Evolutionary conservation across 305 asterid species (phyloP).

Genomic region (Lippia alba): DNA sequence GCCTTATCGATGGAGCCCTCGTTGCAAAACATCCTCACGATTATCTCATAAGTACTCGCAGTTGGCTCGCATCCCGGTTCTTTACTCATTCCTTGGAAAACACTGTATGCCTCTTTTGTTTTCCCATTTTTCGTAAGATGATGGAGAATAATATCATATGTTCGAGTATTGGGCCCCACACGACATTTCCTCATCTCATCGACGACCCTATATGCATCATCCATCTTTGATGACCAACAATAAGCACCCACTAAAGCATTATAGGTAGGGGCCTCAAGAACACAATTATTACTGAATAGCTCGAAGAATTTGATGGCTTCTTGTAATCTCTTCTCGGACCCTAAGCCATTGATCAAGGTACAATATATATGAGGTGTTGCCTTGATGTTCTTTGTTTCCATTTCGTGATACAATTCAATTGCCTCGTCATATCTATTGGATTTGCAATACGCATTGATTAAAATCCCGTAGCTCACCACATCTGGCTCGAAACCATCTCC

Average conservation of each 20-base stretch:
- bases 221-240: conserved; percentile 65
- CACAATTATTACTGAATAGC: conserved; percentile 47
- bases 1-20: conserved; percentile 69
- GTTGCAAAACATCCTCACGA: conserved; percentile 82
- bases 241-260: conserved; percentile 87
- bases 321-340: conserved; percentile 62
- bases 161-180: conserved; percentile 75
- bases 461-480: conserved; percentile 76
- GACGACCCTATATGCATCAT: conserved; percentile 58
- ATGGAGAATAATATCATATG: conserved; percentile 73
- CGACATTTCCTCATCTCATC: conserved; percentile 71
- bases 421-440: conserved; percentile 60
- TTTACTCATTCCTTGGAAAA: conserved; percentile 61
- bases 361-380: conserved; percentile 85
- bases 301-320: conserved; percentile 71
- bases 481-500: conserved; percentile 70
- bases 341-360: conserved; percentile 80
- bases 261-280: conserved; percentile 67
- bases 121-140: conserved; percentile 58
- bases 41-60: conserved; percentile 74
- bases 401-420: conserved; percentile 50
- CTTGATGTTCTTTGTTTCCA: conserved; percentile 58
- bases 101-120: conserved; percentile 59
- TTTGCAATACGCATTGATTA: conserved; percentile 72
- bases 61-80: conserved; percentile 69